phyloP scores from a whole-genome alignment of 148 eudicot genomes.

The Vaccinium vitisidaea region DNA sequence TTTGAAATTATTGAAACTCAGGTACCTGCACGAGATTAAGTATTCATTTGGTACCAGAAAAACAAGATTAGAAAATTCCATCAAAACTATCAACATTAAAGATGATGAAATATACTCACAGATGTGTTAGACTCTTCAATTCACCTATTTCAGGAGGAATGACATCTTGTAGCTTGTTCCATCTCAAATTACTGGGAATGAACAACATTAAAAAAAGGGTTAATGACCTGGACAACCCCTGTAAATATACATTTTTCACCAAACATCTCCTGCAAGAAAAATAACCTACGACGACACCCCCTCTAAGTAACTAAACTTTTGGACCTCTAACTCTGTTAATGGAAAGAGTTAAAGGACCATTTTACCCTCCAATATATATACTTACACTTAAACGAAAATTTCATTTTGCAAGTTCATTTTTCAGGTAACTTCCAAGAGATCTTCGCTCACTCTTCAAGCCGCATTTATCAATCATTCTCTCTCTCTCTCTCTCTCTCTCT shows the following conservation, averaged over 20 bases:
- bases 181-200: constrained; percentile 74
- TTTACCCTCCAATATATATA: too few species aligned
- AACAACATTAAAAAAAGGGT: neutral
- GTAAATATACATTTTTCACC: too few species aligned
- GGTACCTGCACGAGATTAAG: constrained; percentile 45
- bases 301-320: too few species aligned
- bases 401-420: neutral
- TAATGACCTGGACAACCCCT: too few species aligned
- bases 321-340: too few species aligned
- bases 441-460: neutral
- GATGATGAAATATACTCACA: constrained; percentile 53
- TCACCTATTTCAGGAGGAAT: constrained; percentile 96
- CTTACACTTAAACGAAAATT: too few species aligned
- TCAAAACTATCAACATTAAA: constrained; percentile 12
- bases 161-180: constrained; percentile 95
- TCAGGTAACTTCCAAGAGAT: constrained; percentile 1
- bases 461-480: neutral
- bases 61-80: neutral
- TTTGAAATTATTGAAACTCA: constrained; percentile 93
- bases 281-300: too few species aligned
- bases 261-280: too few species aligned
- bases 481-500: too few species aligned
- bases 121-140: constrained; percentile 84
- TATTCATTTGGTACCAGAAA: neutral
- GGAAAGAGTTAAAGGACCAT: too few species aligned